phyloP scores from a whole-genome alignment of 176 grass and related monocot species.

The Avena insularis region DNA sequence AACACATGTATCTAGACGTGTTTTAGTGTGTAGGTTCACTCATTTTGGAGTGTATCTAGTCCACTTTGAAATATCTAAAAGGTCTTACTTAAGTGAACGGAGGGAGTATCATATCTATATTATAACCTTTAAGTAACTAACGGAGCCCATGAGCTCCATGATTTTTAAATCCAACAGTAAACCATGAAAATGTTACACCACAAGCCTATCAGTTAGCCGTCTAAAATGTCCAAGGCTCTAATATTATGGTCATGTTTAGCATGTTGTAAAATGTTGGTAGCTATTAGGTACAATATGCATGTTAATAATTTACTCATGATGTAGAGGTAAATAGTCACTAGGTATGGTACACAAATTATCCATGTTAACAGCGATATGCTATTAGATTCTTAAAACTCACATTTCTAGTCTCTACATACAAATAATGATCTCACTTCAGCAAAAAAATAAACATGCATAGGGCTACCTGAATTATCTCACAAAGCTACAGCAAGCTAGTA shows the following conservation, averaged over 20 bases:
- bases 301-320: conserved; percentile 3
- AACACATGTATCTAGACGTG: no score
- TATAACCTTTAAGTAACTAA: neutral
- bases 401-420: conserved; percentile 12
- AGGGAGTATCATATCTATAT: neutral
- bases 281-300: conserved; percentile 19
- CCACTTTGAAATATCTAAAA: no score
- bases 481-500: neutral
- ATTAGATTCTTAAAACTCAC: neutral
- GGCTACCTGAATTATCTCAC: conserved; percentile 13
- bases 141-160: neutral
- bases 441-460: neutral
- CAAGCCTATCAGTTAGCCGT: conserved; percentile 9
- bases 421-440: neutral
- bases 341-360: neutral
- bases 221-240: conserved; percentile 1
- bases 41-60: no score
- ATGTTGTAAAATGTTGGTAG: conserved; percentile 18
- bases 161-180: conserved; percentile 9
- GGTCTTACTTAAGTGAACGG: no score
- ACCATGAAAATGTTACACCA: conserved; percentile 6
- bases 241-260: neutral
- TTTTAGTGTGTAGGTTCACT: no score
- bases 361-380: neutral
- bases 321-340: neutral